These are phyloP conservation scores for Ambrosiella cleistominuta DNA, from an alignment of 2,329 filamentous ascomycete genomes.

Conservation along the genomic window DNA sequence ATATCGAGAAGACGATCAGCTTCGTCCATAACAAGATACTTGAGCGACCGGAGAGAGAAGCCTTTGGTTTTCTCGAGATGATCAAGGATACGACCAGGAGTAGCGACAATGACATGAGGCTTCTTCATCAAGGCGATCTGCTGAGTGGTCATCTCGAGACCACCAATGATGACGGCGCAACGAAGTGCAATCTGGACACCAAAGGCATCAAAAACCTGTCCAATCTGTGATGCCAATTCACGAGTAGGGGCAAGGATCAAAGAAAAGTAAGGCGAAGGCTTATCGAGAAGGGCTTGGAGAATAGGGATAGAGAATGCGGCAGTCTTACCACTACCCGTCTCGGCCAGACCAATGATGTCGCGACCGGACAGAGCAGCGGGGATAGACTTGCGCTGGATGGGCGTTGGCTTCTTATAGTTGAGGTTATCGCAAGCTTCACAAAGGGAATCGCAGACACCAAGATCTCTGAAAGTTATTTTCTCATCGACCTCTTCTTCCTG, in stretches of 20 bases:
- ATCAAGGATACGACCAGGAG: slow-evolving; percentile 73
- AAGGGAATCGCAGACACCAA: slow-evolving; percentile 69
- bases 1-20: slow-evolving; percentile 83
- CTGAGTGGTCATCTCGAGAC: slow-evolving; percentile 90
- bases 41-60: slow-evolving; percentile 65
- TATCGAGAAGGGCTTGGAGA: slow-evolving; percentile 74
- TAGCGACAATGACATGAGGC: slow-evolving; percentile 84
- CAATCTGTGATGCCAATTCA: slow-evolving; percentile 84
- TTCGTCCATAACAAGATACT: slow-evolving; percentile 89
- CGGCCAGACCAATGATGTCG: slow-evolving; percentile 83
- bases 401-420: slow-evolving; percentile 70
- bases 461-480: slow-evolving; percentile 47
- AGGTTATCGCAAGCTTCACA: slow-evolving; percentile 75
- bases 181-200: slow-evolving; percentile 77
- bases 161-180: slow-evolving; percentile 73
- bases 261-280: slow-evolving; percentile 71
- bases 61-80: slow-evolving; percentile 95
- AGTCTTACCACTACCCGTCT: slow-evolving; percentile 92
- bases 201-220: slow-evolving; percentile 70
- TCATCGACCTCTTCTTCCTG: slow-evolving; percentile 17
- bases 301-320: slow-evolving; percentile 89
- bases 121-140: slow-evolving; percentile 86
- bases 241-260: slow-evolving; percentile 83
- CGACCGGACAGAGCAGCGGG: slow-evolving; percentile 61
- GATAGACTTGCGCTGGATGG: slow-evolving; percentile 76